Evolutionary conservation across 2,329 filamentous ascomycete species (phyloP).

Genomic region (Colletotrichum costaricense): DNA sequence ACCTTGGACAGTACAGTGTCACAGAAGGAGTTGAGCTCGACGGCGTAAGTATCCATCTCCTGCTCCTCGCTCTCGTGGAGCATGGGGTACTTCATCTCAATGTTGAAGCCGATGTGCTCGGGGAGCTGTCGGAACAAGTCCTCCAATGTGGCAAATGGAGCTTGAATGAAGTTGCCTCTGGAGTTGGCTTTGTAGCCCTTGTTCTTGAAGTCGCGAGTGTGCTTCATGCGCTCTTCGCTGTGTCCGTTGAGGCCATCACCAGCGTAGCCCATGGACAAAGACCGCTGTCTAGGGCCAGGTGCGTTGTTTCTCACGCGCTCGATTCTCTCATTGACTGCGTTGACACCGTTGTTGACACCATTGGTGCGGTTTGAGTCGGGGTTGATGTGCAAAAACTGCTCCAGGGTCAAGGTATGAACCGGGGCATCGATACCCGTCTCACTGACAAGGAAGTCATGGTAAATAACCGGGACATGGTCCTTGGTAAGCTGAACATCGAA

Average conservation of each 20-base stretch:
- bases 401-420: slow-evolving; percentile 92
- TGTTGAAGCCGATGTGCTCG: slow-evolving; percentile 90
- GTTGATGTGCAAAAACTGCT: slow-evolving; percentile 94
- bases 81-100: slow-evolving; percentile 99
- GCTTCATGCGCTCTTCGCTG: slow-evolving; percentile 88
- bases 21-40: slow-evolving; percentile 96
- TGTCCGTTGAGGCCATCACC: slow-evolving; percentile 48
- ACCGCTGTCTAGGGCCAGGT: slow-evolving; percentile 55
- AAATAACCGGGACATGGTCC: slow-evolving; percentile 97
- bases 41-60: slow-evolving; percentile 95
- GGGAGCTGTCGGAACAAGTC: slow-evolving; percentile 91
- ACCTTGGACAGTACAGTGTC: slow-evolving; percentile 92
- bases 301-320: slow-evolving; percentile 45
- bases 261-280: slow-evolving; percentile 65
- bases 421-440: slow-evolving; percentile 98
- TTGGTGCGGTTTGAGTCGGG: slow-evolving; percentile 50
- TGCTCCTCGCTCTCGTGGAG: slow-evolving; percentile 94
- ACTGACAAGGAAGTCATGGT: slow-evolving; percentile 97
- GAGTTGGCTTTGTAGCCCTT: slow-evolving; percentile 97
- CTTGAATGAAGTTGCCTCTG: slow-evolving; percentile 93
- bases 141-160: slow-evolving; percentile 93
- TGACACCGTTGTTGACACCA: slow-evolving; percentile 37
- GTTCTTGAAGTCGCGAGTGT: slow-evolving; percentile 93
- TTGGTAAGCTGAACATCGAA: slow-evolving; percentile 98
- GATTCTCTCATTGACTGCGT: slow-evolving; percentile 42